Base-by-base conservation (phyloP, 2,329 filamentous ascomycete genomes). In the Coniosporium tulheliwenetii region DNA sequence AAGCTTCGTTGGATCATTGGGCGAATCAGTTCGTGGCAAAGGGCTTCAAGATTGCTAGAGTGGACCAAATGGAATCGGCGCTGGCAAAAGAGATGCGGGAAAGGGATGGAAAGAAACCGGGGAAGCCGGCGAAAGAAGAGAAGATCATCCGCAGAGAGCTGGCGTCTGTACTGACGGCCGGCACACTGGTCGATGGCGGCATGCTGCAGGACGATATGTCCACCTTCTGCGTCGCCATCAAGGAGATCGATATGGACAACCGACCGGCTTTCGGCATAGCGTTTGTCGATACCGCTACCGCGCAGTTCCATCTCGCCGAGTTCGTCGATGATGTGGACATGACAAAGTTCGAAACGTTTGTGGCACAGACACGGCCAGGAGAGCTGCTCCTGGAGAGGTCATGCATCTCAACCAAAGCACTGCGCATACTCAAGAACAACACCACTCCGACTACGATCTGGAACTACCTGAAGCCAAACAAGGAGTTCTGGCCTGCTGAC, bases 171-270 rank as follows among this genome's bases (percentile, higher is more conserved):
- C 70, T 98, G 26, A 98, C 91, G 0, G 79, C 80, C 5, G 91
- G 91, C 30, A 98, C 91, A 0, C 73, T 98, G 1, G 89, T 98
- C 4, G 91, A 98, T 45, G 87, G 85, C 12, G 79, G 84, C 48
- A 98, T 98, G 91, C 74, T 98, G 34, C 89, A 96, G 58, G 85
- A 94, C 54, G 91, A 98, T 58, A 94, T 94, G 81, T 85, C 91
- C 1, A 93, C 86, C 0, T 96, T 85, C 60, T 98, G 91, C 57
- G 85, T 91, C 40, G 83, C 91, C 1, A 91, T 98, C 63, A 98
- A 98, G 47, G 67, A 71, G 47, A 59, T 61, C 1, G 67, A 82
- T 9, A 66, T 76, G 1, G 77, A 91, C 45, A 81, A 79, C 40
- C 67, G 77, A 26, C 87, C 91, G 5, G 77, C 77, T 0, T 98